Percentiles rank a stretch among this genome's conserved stretches.
phyloP scores from a whole-genome alignment of 305 asterid genomes.

The Stenogyne calaminthoides region DNA sequence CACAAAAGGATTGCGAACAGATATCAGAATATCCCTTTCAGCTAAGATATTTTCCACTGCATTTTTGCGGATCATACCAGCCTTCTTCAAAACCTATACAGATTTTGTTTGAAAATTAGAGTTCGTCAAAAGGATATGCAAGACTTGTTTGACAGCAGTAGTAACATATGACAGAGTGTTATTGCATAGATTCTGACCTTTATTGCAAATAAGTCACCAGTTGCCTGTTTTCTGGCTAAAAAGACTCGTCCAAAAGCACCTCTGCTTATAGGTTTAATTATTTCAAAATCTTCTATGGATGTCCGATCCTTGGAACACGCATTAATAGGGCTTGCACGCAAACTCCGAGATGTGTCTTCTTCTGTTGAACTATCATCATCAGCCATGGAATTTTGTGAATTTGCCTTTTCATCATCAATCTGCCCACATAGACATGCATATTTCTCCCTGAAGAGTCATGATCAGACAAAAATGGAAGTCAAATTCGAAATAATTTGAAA shows the following conservation, averaged over 20 bases:
- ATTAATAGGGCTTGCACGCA: constrained; percentile 88
- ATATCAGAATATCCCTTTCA: constrained; percentile 94
- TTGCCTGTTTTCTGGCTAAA: constrained; percentile 90
- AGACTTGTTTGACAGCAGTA: constrained; percentile 22
- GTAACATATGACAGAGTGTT: constrained; percentile 19
- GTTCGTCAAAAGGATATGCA: constrained; percentile 21
- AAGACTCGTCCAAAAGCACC: constrained; percentile 99
- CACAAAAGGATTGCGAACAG: constrained; percentile 99
- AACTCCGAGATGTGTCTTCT: constrained; percentile 78
- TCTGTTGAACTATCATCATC: constrained; percentile 78
- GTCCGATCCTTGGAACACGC: constrained; percentile 87
- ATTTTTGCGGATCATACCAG: constrained; percentile 97
- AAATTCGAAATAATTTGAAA: constrained; percentile 14
- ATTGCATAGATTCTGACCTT: constrained; percentile 60
- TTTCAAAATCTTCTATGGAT: constrained; percentile 98
- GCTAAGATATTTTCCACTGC: constrained; percentile 97
- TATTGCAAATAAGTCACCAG: constrained; percentile 98
- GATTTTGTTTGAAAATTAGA: constrained; percentile 28
- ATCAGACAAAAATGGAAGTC: constrained; percentile 35
- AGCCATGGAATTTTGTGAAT: constrained; percentile 41
- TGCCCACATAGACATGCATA: constrained; percentile 86
- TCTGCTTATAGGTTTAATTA: constrained; percentile 97
- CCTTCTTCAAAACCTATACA: constrained; percentile 91
- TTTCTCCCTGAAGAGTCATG: constrained; percentile 78
- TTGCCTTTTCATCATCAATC: constrained; percentile 83